phyloP scores from a whole-genome alignment of 2,329 filamentous ascomycete species.

The Grosmannia huntii region DNA sequence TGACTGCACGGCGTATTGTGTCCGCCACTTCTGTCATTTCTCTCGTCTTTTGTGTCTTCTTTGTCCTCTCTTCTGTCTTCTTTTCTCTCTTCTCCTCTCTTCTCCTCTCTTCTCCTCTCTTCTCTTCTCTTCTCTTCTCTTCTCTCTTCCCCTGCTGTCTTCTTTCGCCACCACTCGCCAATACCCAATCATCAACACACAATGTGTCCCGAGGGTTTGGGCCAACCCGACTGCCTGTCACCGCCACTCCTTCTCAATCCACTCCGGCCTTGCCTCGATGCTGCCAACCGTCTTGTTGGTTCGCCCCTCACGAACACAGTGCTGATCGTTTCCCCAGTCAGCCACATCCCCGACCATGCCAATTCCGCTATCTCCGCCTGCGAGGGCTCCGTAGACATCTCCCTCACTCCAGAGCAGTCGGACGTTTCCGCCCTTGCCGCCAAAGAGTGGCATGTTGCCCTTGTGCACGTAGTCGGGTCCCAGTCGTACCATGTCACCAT shows the following conservation, averaged over 20 bases:
- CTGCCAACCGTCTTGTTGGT: background rate
- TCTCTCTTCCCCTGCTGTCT: background rate
- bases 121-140: background rate
- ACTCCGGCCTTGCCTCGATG: background rate
- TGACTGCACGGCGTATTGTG: no score
- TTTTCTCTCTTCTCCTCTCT: background rate
- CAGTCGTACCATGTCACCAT: no score
- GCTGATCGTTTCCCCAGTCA: background rate
- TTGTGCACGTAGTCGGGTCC: no score
- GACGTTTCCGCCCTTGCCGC: no score
- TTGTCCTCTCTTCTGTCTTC: background rate
- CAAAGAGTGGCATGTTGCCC: background rate
- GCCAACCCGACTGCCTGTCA: constrained; percentile 6
- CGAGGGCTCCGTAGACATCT: no score
- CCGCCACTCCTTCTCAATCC: background rate
- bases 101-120: background rate
- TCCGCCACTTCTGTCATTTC: background rate
- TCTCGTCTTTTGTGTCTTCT: background rate
- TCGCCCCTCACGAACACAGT: background rate
- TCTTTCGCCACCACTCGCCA: background rate
- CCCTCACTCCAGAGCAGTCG: background rate
- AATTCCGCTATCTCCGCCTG: no score
- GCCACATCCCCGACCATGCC: background rate
- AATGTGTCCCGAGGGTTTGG: constrained; percentile 3
- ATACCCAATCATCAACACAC: background rate